Evolutionary conservation across 306 rosid genomes (phyloP), one percentile per base, ranked within the genome.

Genomic region (Neltuma alba): DNA sequence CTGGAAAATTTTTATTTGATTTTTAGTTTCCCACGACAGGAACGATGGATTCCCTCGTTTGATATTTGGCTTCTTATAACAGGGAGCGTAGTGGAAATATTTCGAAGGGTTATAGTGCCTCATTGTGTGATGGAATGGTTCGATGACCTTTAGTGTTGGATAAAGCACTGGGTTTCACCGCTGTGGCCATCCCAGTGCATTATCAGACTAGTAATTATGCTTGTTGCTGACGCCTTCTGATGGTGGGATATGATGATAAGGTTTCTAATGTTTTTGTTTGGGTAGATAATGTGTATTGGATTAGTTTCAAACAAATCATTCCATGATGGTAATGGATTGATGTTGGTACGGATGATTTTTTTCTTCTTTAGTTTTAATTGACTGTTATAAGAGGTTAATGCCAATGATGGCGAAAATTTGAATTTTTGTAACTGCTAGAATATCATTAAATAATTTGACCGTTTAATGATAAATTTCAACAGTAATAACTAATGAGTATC

Each of bases 381-480:
- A 52, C 75, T 4, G 71, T 76, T 69, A 44, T 30, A 23, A n/a
- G 15, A 9, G 7, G 45, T 52, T 64, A 25, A 2, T 36, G 6
- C 16, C 65, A 67, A 28, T 38, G 37, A 16, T 27, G 9, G 31
- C 37, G 0, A 47, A 25, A 30, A 70, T 48, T 72, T 44, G n/a
- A 25, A 20, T 18, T 66, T 41, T 16, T 2, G 41, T 50, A 82
- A 82, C 72, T 16, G 79, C 58, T 45, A 15, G 71, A 36, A 23
- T 21, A 42, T 40, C 47, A 63, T 77, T n/a, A 31, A 60, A 70
- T 37, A 58, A 76, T 69, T 58, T 61, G 65, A 23, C 37, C 65
- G 61, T 81, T 9, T 27, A 65, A 68, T 50, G 7, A 37, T 75
- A 10, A 67, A 21, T 34, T 34, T 11, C 25, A 75, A 65, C 16